Percentiles rank a stretch among this genome's conserved stretches.
Conservation (phyloP, 2,329 filamentous ascomycete species). For the Calonectria henricotiae region DNA sequence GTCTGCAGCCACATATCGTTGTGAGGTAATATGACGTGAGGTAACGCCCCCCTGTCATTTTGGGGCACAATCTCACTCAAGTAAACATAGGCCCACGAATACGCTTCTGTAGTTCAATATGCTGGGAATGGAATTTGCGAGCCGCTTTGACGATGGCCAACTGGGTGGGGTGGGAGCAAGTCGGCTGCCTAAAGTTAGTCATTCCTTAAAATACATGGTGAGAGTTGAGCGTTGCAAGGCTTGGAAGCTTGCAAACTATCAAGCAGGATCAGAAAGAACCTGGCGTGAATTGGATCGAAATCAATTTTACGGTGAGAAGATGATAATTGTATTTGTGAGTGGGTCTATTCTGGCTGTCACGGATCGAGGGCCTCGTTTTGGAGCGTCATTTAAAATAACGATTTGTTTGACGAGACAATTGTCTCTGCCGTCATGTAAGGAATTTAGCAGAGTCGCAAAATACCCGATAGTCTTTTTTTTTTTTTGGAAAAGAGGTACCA, state of each 20-base stretch:
- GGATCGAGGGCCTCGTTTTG: no score
- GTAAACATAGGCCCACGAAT: not conserved
- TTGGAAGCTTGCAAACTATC: not conserved
- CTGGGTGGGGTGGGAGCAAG: not conserved
- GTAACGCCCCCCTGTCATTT: not conserved
- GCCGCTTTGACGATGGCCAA: not conserved
- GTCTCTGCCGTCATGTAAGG: no score
- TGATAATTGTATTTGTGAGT: no score
- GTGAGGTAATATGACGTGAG: constrained; percentile 11
- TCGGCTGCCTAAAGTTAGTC: not conserved
- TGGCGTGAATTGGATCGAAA: no score
- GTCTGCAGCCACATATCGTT: not conserved
- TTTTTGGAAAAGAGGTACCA: not conserved
- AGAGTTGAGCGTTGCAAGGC: not conserved
- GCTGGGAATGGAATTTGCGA: not conserved
- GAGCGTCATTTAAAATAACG: no score
- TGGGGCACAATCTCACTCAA: not conserved
- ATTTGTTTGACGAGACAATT: no score
- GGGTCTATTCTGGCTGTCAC: no score
- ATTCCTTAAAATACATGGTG: not conserved
- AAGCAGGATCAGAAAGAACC: no score
- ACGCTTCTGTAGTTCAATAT: not conserved
- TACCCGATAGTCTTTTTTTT: not conserved
- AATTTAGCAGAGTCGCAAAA: no score
- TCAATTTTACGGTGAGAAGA: no score